Base-by-base conservation (phyloP, 2,329 filamentous ascomycete species). In the Sporothrix curviconia region DNA sequence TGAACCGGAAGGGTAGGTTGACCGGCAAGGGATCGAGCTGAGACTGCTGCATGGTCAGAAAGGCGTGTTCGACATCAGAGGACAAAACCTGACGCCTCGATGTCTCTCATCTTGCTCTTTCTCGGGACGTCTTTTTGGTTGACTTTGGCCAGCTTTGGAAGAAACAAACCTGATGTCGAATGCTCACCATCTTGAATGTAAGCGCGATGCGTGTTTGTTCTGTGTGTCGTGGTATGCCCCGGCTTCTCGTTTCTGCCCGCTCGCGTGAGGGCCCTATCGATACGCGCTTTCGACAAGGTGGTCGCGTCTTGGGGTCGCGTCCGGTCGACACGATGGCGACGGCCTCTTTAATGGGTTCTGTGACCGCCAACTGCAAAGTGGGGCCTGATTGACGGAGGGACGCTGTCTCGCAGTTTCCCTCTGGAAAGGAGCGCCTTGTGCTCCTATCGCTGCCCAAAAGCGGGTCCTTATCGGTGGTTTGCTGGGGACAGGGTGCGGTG, bases 1-100 rank as follows among this genome's bases (percentile, higher is more conserved):
- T 82, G 68, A 99, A 87, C 63, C 92, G 85, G 72, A 99, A 99
- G 54, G 94, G 94, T 51, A 99, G 79, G 67, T 96, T 84, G 61
- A 68, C 77, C 24, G 94, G 94, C 52, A 97, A 77, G 63, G 92
- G 91, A 68, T 91, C 91, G 65, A 92, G 76, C 75, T 99, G 94
- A 64, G 91, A 95, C 81, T 95, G 80, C 67, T 78, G 78, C 76
- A 84, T 82, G 15, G 24, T 51, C 7, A 30, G 55, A 11, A 12
- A 37, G 37, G 17, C n/a, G 37, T 37, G n/a, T n/a, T n/a, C n/a
- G n/a, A n/a, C n/a, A n/a, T n/a, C n/a, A n/a, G n/a, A n/a, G n/a
- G n/a, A n/a, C n/a, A n/a, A n/a, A n/a, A 28, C 32, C 46, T 8
- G 4, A 22, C 24, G 11, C 24, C 30, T 32, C 24, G 30, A 49